Base-by-base conservation (phyloP, 2,329 filamentous ascomycete species). In the Trichoderma hamatum region DNA sequence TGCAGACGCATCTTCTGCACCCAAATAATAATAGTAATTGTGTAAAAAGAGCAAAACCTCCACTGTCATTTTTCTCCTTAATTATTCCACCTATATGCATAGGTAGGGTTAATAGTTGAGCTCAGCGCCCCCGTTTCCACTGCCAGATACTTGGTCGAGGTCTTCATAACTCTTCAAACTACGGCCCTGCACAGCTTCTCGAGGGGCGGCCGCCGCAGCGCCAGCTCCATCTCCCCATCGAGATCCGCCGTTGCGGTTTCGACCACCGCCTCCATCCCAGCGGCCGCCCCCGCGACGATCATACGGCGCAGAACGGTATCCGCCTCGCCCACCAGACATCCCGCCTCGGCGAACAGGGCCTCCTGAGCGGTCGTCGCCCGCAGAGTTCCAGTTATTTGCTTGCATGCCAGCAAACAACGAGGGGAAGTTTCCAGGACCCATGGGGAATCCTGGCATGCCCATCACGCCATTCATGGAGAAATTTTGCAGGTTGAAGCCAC, bases 141-240 rank as follows among this genome's bases (percentile, higher is more conserved):
- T 85, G 16, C 90, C 88, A 46, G 89, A 89, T 69, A 91, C 90
- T 56, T 96, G 95, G 82, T 99, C 96, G 28, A 99, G 84, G 78
- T 99, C 96, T 80, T 99, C 96, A 78, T 99, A 99, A 79, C 93
- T 97, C 86, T 97, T 97, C 72, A 99, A 82, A 71, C 92, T 97
- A 69, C 96, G 89, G 5, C 96, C 96, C 73, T 96, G 93, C 0
- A 97, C 94, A 13, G 96, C 95, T 80, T 98, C 94, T 24, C 92
- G 88, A 24, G 96, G 95, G 0, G 94, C 94, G 70, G 94, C 90
- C 2, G 91, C 89, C 39, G 91, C 89, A 28, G 88, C 91, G 49
- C 92, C 91, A 60, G 92, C 92, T 30, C 90, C 91, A 72, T 93
- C 92, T 52, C 91, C 90, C 86, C 90, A 92, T 72, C 89, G 84